Conservation (phyloP, 352 stramenopile species). For the Pythium phragmiticola region DNA sequence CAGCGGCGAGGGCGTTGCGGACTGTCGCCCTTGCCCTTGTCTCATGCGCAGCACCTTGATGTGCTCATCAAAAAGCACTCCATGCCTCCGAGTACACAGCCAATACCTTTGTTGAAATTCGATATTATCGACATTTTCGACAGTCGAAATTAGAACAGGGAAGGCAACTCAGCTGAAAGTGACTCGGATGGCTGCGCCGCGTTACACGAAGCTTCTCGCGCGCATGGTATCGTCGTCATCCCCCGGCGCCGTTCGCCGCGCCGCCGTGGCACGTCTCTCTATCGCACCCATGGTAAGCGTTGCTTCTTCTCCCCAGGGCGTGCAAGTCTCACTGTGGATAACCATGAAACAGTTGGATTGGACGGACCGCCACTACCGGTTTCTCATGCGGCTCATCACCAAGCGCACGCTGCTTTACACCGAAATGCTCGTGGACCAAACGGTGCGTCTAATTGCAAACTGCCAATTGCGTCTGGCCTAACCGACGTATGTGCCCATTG, state of each 20-base stretch:
- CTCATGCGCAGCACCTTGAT: neutral
- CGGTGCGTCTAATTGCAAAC: conserved; percentile 46
- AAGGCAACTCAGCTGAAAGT: conserved; percentile 9
- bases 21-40: too few relatives aligned
- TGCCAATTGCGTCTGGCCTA: neutral
- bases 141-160: conserved; percentile 19
- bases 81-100: neutral
- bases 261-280: conserved; percentile 54
- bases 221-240: conserved; percentile 18
- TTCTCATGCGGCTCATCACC: conserved; percentile 94
- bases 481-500: neutral
- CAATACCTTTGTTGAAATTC: neutral
- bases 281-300: conserved; percentile 64
- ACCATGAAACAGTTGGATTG: conserved; percentile 92
- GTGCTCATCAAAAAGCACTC: too few relatives aligned
- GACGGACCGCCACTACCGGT: conserved; percentile 94
- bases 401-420: conserved; percentile 94
- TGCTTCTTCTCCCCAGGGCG: neutral
- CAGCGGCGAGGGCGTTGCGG: too few relatives aligned
- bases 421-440: conserved; percentile 99
- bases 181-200: conserved; percentile 24
- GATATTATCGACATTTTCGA: conserved; percentile 6
- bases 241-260: neutral
- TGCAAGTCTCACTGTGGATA: neutral
- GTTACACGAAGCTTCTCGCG: conserved; percentile 15